phyloP scores from a whole-genome alignment of 2,329 filamentous ascomycete species.

The Lomentospora prolificans region DNA sequence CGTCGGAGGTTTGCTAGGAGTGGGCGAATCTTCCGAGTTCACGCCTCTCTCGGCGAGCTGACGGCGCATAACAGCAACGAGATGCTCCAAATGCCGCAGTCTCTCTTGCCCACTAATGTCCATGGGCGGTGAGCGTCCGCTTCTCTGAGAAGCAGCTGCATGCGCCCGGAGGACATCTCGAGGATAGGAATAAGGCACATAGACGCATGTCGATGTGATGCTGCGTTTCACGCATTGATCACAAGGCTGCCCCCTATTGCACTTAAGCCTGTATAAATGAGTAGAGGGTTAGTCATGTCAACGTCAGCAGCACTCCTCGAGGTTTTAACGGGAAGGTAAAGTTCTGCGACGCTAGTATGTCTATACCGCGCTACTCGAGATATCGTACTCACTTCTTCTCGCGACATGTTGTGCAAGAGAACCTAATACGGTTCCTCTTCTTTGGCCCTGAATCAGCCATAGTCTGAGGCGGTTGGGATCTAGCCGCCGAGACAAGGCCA shows the following conservation, averaged over 20 bases:
- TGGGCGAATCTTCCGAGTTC: not conserved
- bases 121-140: conserved; percentile 4
- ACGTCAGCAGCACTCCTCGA: no score
- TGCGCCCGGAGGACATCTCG: conserved; percentile 15
- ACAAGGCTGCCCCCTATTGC: conserved; percentile 21
- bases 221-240: conserved; percentile 22
- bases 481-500: not conserved
- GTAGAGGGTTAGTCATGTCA: not conserved
- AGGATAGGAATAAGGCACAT: conserved; percentile 16
- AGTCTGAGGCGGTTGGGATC: not conserved
- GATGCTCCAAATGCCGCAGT: conserved; percentile 6
- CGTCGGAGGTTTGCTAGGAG: not conserved
- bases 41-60: conserved; percentile 5
- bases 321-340: no score
- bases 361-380: no score
- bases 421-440: conserved; percentile 21
- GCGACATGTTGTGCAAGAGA: conserved; percentile 23
- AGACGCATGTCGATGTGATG: conserved; percentile 17
- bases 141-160: conserved; percentile 4
- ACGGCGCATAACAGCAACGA: conserved; percentile 7
- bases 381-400: conserved; percentile 22
- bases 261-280: conserved; percentile 18
- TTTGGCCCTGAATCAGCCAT: conserved; percentile 12
- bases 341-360: no score
- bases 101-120: conserved; percentile 6